Conservation (phyloP, 805 yeast genomes). For the Candida khao-thaluensis region DNA sequence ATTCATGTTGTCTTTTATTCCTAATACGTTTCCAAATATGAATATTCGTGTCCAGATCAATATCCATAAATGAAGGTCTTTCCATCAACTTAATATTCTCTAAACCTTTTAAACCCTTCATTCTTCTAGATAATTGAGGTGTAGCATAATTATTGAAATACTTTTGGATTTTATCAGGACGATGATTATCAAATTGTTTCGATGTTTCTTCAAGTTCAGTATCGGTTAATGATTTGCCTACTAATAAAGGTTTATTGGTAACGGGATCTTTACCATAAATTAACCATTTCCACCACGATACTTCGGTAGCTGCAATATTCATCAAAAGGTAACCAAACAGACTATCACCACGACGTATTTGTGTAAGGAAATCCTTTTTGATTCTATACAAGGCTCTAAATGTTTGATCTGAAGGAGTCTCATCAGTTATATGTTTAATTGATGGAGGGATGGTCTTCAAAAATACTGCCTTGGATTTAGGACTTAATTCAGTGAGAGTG, state of each 20-base stretch:
- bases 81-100: conserved; percentile 16
- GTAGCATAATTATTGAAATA: conserved; percentile 44
- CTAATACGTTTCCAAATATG: conserved; percentile 34
- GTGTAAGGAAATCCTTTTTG: conserved; percentile 25
- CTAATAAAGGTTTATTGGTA: conserved; percentile 29
- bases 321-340: conserved; percentile 28
- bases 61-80: conserved; percentile 2
- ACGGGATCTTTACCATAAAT: conserved; percentile 33
- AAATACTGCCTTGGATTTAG: conserved; percentile 22
- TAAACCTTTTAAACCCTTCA: conserved; percentile 37
- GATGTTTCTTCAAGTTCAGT: conserved; percentile 21
- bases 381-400: conserved; percentile 20
- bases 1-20: conserved; percentile 19
- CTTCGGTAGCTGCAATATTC: conserved; percentile 28
- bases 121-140: conserved; percentile 41
- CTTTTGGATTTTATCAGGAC: conserved; percentile 32
- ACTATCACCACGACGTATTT: conserved; percentile 23
- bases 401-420: conserved; percentile 13
- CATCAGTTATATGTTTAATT: conserved; percentile 39
- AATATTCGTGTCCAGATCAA: conserved; percentile 12
- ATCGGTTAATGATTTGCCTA: conserved; percentile 19
- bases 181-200: conserved; percentile 18
- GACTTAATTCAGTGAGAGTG: conserved; percentile 30
- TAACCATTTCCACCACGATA: conserved; percentile 42
- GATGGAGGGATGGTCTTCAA: conserved; percentile 23